Evolutionary conservation across 2,329 filamentous ascomycete genomes (phyloP).

Genomic region (Xenosphaeropsis pyriputrescens): DNA sequence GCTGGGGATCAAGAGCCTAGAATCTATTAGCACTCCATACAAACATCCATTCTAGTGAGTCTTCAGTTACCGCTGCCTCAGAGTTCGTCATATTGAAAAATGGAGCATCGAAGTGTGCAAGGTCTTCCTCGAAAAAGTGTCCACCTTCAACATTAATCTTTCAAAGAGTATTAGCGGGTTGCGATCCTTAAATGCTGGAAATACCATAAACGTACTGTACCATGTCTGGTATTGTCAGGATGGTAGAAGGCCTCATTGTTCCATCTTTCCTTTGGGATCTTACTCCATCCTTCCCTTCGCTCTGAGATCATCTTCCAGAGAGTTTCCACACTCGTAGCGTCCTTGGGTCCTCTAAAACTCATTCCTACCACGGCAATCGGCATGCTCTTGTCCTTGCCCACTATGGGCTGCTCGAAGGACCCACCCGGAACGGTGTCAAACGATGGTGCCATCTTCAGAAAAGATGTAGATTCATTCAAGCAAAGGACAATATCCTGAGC

Average conservation of each 20-base stretch:
- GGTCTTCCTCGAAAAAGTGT: conserved; percentile 1
- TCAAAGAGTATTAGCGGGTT: background rate
- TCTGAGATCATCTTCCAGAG: conserved; percentile 31
- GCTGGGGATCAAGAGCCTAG: conserved; percentile 11
- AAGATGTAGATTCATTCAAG: no score
- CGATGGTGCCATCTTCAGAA: no score
- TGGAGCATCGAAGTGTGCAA: conserved; percentile 1
- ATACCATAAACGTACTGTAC: background rate
- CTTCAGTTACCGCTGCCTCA: background rate
- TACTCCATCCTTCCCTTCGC: conserved; percentile 16
- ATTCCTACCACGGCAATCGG: conserved; percentile 33
- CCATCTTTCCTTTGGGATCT: background rate
- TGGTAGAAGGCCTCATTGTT: background rate
- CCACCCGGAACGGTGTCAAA: no score
- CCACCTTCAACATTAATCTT: background rate
- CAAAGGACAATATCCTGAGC: no score
- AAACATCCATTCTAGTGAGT: no score
- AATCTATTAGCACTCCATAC: conserved; percentile 6
- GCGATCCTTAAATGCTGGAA: background rate
- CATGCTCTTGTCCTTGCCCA: no score
- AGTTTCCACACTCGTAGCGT: conserved; percentile 24
- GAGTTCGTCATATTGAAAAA: conserved; percentile 1
- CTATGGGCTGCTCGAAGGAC: no score
- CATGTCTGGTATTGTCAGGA: background rate
- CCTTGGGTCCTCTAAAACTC: conserved; percentile 33